Base-by-base conservation (phyloP, 352 stramenopile genomes). In the Phytophthora fragariae region DNA sequence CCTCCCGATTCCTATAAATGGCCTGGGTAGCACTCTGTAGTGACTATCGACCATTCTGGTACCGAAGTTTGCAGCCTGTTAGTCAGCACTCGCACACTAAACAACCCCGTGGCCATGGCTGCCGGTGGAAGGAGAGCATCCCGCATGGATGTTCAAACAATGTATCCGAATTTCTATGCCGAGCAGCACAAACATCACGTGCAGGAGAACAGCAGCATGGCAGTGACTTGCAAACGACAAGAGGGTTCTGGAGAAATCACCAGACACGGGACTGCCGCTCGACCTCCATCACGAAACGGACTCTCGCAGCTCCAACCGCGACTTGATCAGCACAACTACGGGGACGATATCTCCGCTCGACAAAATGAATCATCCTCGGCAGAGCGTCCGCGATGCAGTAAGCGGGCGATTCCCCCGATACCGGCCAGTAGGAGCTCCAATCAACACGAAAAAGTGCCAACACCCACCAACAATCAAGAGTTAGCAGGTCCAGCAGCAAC, bases 151-250 rank as follows among this genome's bases (percentile, higher is more conserved):
- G 63, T 79, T 17, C 46, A 76, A 44, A 55, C 35, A 17, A 77
- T 92, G 29, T 93, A 92, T 39, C 85, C 85, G 5, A 86, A 92
- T 61, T 84, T 90, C 39, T 76, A 90, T 39, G 81, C 77, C 1
- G 85, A 93, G 68, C 60, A 77, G 29, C 70, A 83, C 37, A 83
- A 80, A 14, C 79, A 89, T 27, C 77, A 83, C 5, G 69, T 70
- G 8, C 57, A 65, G 35, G 60, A 73, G 8, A 76, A 69, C 49
- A 77, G 56, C 24, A 77, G 46, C 19, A 69, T 81, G 55, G 56
- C 70, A 33, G 59, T 56, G 6, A 52, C 55, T 59, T 47, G 47
- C 24, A 70, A 82, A 49, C 62, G 53, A 21, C 62, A 53, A 66
- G 47, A 73, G 27, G 60, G 57, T 41, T 69, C 62, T 10, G 55